Evolutionary conservation across 306 rosid species (phyloP).

Genomic region (Cucumis sativus): Cucumber_9930_V3 NC_026657.2:8661001-8661500

Average conservation of each 20-base stretch:
- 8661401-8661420: slow-evolving; percentile 13
- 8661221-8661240: slow-evolving; percentile 17
- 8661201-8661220: slow-evolving; percentile 15
- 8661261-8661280: slow-evolving; percentile 30
- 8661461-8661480: slow-evolving; percentile 16
- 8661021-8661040: slow-evolving; percentile 30
- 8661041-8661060: slow-evolving; percentile 23
- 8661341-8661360: slow-evolving; percentile 7
- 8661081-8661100: neutral
- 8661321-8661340: slow-evolving; percentile 21
- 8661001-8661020: slow-evolving; percentile 44
- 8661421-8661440: slow-evolving; percentile 22
- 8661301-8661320: slow-evolving; percentile 13
- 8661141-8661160: slow-evolving; percentile 27
- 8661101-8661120: slow-evolving; percentile 9
- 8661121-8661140: slow-evolving; percentile 29
- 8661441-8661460: slow-evolving; percentile 25
- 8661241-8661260: slow-evolving; percentile 18
- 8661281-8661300: slow-evolving; percentile 10
- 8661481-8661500: slow-evolving; percentile 27
- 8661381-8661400: slow-evolving; percentile 17
- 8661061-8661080: slow-evolving; percentile 17
- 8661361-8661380: slow-evolving; percentile 26
- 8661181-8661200: slow-evolving; percentile 25
- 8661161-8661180: slow-evolving; percentile 21